These are phyloP conservation scores for Arctium lappa DNA, from an alignment of 129 eudicot genomes.

Conservation along the genomic window DNA sequence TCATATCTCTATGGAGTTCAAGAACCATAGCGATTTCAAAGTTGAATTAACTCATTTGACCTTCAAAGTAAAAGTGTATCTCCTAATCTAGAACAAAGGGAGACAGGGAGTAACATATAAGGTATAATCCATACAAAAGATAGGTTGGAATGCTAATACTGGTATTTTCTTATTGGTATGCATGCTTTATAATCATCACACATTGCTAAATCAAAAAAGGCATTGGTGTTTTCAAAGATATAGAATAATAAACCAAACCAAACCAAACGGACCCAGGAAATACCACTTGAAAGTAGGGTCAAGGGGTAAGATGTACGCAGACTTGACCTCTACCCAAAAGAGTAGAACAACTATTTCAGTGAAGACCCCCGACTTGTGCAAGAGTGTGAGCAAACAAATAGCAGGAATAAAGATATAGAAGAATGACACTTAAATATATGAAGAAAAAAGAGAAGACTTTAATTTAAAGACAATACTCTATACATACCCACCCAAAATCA, in stretches of 20 bases:
- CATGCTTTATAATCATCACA: background rate
- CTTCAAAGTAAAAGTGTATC: background rate
- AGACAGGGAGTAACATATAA: background rate
- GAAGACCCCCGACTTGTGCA: background rate
- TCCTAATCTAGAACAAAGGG: background rate
- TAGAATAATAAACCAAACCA: background rate
- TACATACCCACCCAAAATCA: conserved; percentile 22
- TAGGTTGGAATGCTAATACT: background rate
- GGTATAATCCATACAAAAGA: background rate
- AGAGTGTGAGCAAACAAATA: background rate
- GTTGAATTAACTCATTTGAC: background rate
- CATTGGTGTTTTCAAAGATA: background rate
- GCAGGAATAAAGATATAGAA: background rate
- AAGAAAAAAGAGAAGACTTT: background rate
- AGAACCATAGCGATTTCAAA: background rate
- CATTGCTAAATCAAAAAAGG: background rate
- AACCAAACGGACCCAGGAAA: background rate
- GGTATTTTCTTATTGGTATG: background rate
- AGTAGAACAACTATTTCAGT: background rate
- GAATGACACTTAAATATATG: background rate
- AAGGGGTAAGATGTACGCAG: background rate
- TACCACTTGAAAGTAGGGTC: background rate
- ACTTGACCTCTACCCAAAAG: background rate
- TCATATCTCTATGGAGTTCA: background rate
- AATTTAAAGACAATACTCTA: conserved; percentile 9